Base-by-base conservation (phyloP, 1,284 basidiomycete genomes). In the Trichosporon sp. region DNA sequence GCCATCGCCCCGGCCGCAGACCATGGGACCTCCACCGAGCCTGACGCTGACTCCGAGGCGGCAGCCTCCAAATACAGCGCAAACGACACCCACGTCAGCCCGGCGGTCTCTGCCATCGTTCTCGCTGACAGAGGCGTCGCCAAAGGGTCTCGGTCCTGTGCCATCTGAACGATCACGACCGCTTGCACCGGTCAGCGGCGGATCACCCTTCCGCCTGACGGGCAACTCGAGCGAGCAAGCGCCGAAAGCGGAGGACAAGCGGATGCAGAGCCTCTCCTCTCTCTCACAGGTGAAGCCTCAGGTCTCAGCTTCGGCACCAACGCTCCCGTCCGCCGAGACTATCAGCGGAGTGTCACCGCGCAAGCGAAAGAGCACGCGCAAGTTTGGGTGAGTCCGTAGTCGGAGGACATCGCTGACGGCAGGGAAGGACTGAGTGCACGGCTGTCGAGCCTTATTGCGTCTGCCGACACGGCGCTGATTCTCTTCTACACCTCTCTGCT, bases 401-500 rank as follows among this genome's bases (percentile, higher is more conserved):
- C 31, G 25, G 27, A 29, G 49, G 10, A 10, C 16, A 16, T 7
- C 27, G n/a, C 49, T 54, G 49, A 54, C 49, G 2, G 6, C 49
- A 54, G 49, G 10, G 49, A 54, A 16, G 27, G 49, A 16, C 14
- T 54, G 27, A 54, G 49, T n/a, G 27, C 49, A 1, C 63, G 65
- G 11, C 65, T 71, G n/a, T 58, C 63, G 2, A n/a, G 59, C 7
- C 59, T 74, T 3, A 63, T 70, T 13, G 61, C 70, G 8, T 34
- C 66, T 8, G 46, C 65, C 40, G 65, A 56, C 23, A 69, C 75
- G 0, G 73, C 76, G 10, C 59, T 75, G 2, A 66, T 73, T 13
- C 70, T 79, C 1, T 79, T 78, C 69, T 76, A 79, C 67, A 76
- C 71, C 2, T 72, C 76, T 3, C 64, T 74, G 14, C 72, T 74